Percentiles rank a stretch among this genome's conserved stretches.
Conservation (phyloP, 2,329 filamentous ascomycete species). For the Drechslerella coelobrocha region DNA sequence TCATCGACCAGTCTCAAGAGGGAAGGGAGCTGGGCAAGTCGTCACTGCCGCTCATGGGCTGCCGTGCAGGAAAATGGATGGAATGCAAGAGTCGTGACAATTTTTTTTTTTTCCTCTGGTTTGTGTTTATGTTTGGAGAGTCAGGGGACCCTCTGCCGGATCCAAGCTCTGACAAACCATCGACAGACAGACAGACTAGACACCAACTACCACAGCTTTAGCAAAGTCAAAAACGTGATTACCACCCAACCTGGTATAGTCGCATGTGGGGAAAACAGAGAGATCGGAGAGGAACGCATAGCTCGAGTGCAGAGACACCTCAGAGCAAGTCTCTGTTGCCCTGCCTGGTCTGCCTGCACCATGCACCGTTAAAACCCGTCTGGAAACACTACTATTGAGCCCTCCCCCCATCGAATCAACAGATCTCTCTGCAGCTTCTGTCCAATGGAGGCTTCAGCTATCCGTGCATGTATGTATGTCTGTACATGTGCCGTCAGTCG, state of each 20-base stretch:
- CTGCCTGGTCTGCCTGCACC: slow-evolving; percentile 27
- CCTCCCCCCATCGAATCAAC: slow-evolving; percentile 5
- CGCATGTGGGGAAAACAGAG: slow-evolving; percentile 37
- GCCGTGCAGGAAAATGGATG: neutral
- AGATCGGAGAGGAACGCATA: slow-evolving; percentile 1
- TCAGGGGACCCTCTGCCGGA: slow-evolving; percentile 41
- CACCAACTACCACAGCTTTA: neutral
- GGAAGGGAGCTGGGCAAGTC: slow-evolving; percentile 14
- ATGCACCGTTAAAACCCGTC: slow-evolving; percentile 46
- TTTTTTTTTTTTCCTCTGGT: too few species aligned
- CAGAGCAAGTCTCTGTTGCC: slow-evolving; percentile 6
- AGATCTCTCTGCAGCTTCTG: neutral
- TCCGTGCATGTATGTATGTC: neutral
- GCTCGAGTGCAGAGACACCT: slow-evolving; percentile 32
- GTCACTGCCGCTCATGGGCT: slow-evolving; percentile 26
- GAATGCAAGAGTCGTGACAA: slow-evolving; percentile 37
- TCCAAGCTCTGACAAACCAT: slow-evolving; percentile 1
- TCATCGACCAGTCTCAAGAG: slow-evolving; percentile 18
- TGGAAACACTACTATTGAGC: slow-evolving; percentile 36
- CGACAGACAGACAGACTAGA: neutral
- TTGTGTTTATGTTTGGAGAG: slow-evolving; percentile 7
- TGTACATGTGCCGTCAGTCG: too few species aligned
- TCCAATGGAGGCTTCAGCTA: slow-evolving; percentile 1
- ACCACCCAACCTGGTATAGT: slow-evolving; percentile 29
- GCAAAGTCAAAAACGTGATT: slow-evolving; percentile 44